Conservation (phyloP, 305 asterid genomes). For the Solanum aculeatissimum region DNA sequence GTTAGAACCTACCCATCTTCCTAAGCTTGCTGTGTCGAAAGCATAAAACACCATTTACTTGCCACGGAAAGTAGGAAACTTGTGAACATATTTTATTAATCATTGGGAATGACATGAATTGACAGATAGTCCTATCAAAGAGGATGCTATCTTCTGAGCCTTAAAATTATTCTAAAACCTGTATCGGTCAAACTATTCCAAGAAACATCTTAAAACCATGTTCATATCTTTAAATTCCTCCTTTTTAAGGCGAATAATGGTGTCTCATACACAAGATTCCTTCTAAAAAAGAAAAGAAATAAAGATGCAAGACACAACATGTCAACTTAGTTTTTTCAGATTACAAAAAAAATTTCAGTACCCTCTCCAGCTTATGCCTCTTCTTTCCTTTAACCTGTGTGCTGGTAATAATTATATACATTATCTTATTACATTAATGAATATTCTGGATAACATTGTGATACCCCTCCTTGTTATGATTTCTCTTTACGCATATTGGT, state of each 20-base stretch:
- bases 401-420: background rate
- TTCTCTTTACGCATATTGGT: background rate
- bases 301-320: background rate
- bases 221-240: background rate
- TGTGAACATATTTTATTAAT: background rate
- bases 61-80: background rate
- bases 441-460: background rate
- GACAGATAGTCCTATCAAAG: background rate
- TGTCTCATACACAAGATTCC: background rate
- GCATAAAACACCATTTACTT: background rate
- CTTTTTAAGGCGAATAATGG: background rate
- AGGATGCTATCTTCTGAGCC: background rate
- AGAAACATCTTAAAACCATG: background rate
- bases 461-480: background rate
- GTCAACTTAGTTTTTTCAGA: background rate
- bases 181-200: background rate
- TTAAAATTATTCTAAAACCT: background rate
- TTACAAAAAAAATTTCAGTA: background rate
- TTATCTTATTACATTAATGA: background rate
- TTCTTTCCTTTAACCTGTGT: background rate
- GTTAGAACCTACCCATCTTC: background rate
- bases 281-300: background rate
- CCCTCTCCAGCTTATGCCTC: background rate
- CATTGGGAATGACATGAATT: background rate
- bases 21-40: background rate